These are phyloP conservation scores for Viola odorata DNA, from an alignment of 345 rosid genomes.

Conservation along the genomic window DNA sequence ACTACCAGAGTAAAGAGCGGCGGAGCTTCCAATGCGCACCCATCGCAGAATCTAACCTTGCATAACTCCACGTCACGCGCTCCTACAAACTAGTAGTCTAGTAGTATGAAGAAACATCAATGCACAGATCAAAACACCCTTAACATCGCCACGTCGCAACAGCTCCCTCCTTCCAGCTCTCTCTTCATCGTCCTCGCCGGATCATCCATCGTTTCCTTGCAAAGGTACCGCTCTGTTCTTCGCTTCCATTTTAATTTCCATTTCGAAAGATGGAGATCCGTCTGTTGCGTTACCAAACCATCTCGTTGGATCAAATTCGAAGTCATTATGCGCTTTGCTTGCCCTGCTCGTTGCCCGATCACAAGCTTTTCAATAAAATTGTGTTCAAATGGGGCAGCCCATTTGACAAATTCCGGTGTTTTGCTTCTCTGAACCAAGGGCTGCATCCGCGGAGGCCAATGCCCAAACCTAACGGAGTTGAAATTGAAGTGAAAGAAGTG, in stretches of 20 bases:
- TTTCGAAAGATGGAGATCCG: conserved; percentile 78
- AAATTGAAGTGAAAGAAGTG: conserved; percentile 16
- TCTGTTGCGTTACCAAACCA: conserved; percentile 35
- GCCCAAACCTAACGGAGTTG: conserved; percentile 34
- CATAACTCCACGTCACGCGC: too few species aligned
- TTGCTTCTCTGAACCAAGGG: conserved; percentile 35
- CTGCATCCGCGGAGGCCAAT: conserved; percentile 46
- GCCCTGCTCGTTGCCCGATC: conserved; percentile 21
- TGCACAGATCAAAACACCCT: too few species aligned
- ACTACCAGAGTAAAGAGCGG: too few species aligned
- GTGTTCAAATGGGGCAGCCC: conserved; percentile 43
- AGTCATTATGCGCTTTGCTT: conserved; percentile 17
- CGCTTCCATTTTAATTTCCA: neutral
- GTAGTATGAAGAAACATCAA: too few species aligned
- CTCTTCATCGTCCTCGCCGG: neutral
- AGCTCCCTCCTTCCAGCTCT: too few species aligned
- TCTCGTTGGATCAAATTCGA: conserved; percentile 39
- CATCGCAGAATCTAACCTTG: too few species aligned
- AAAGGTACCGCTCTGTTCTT: neutral
- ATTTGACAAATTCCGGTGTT: conserved; percentile 38
- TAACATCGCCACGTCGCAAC: too few species aligned
- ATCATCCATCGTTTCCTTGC: neutral
- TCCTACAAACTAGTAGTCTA: too few species aligned
- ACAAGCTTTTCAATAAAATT: conserved; percentile 20
- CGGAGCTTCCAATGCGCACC: too few species aligned